These are phyloP conservation scores for Draba incana DNA, from an alignment of 345 rosid genomes.

Conservation along the genomic window DNA sequence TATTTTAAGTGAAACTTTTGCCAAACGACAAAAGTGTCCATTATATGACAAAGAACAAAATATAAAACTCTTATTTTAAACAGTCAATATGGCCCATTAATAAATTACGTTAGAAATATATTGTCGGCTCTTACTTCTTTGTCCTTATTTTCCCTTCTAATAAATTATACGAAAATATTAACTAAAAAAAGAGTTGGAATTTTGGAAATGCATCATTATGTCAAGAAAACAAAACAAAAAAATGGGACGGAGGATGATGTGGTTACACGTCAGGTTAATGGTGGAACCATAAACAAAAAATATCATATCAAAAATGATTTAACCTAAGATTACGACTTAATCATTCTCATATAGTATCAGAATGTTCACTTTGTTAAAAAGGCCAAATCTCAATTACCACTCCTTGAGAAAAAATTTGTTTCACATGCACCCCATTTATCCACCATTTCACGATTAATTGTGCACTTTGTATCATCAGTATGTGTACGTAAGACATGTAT, in stretches of 20 bases:
- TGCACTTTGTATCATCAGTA: background rate
- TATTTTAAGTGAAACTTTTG: conserved; percentile 4
- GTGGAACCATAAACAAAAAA: conserved; percentile 7
- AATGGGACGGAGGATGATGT: conserved; percentile 26
- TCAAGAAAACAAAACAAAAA: background rate
- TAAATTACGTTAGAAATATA: conserved; percentile 21
- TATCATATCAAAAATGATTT: conserved; percentile 34
- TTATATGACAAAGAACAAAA: conserved; percentile 12
- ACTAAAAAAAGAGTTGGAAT: background rate
- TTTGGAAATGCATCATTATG: background rate
- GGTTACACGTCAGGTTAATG: conserved; percentile 35
- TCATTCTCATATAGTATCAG: conserved; percentile 38
- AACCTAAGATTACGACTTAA: conserved; percentile 40
- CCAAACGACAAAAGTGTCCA: conserved; percentile 34
- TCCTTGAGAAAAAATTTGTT: background rate
- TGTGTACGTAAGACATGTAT: background rate
- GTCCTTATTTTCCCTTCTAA: conserved; percentile 11
- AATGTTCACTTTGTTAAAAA: conserved; percentile 23
- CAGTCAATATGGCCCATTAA: conserved; percentile 17
- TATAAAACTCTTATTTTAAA: background rate
- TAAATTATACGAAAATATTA: too few species aligned
- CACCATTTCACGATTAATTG: background rate
- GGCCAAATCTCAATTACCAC: conserved; percentile 26
- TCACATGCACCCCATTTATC: background rate
- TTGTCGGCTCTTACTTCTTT: conserved; percentile 32